Conservation (phyloP, 2,329 filamentous ascomycete genomes). For the Colletotrichum somersetense region DNA sequence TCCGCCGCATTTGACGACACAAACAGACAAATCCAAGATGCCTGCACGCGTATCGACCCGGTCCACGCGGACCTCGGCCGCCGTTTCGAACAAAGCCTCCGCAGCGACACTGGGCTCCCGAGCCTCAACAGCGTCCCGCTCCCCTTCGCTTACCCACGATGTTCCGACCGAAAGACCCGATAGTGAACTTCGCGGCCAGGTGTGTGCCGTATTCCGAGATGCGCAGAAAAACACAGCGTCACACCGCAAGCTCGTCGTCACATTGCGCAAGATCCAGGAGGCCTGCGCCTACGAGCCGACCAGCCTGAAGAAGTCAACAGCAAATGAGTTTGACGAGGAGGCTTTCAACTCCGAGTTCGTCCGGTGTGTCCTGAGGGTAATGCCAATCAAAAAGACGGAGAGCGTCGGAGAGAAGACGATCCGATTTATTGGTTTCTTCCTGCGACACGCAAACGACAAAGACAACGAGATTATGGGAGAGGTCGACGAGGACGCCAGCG, state of each 20-base stretch:
- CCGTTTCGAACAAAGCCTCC: slow-evolving; percentile 56
- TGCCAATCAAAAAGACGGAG: slow-evolving; percentile 94
- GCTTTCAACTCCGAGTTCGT: slow-evolving; percentile 90
- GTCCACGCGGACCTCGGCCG: slow-evolving; percentile 60
- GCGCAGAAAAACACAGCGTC: slow-evolving; percentile 91
- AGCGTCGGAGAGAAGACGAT: slow-evolving; percentile 86
- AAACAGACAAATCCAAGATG: slow-evolving; percentile 53
- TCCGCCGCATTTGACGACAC: slow-evolving; percentile 10
- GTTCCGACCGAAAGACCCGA: slow-evolving; percentile 80
- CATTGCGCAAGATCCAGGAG: slow-evolving; percentile 90
- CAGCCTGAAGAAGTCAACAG: slow-evolving; percentile 62
- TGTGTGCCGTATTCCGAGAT: slow-evolving; percentile 80
- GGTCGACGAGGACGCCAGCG: slow-evolving; percentile 76
- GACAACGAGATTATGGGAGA: slow-evolving; percentile 77
- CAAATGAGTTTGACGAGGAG: slow-evolving; percentile 81
- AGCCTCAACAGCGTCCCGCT: slow-evolving; percentile 61
- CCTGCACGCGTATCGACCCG: slow-evolving; percentile 62
- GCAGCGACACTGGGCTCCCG: slow-evolving; percentile 54
- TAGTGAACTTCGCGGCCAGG: slow-evolving; percentile 78
- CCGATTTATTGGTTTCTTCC: slow-evolving; percentile 87
- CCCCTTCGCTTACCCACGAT: slow-evolving; percentile 59
- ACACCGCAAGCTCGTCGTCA: slow-evolving; percentile 90
- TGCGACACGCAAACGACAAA: slow-evolving; percentile 78
- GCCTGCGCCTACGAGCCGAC: slow-evolving; percentile 78
- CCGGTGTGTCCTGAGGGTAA: slow-evolving; percentile 83